Conservation (phyloP, 2,329 filamentous ascomycete genomes). For the Fusarium decemcellulare region DNA sequence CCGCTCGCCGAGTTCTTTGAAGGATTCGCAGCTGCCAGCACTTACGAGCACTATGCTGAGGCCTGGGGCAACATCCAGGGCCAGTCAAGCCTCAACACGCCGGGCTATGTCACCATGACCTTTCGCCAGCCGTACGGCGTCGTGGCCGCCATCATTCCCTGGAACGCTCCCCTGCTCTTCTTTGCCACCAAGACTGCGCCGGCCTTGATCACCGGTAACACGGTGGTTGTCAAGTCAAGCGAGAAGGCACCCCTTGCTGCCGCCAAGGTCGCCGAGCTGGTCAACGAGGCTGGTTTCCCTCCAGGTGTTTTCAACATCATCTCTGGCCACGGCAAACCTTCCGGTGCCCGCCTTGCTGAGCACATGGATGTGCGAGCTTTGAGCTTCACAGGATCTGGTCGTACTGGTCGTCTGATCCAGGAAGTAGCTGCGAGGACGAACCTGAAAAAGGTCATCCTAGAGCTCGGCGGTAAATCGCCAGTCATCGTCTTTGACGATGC, state of each 20-base stretch:
- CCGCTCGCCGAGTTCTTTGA: conserved; percentile 33
- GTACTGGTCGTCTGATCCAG: conserved; percentile 80
- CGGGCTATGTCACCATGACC: conserved; percentile 61
- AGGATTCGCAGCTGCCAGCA: conserved; percentile 56
- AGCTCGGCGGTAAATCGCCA: conserved; percentile 79
- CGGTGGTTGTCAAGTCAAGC: conserved; percentile 36
- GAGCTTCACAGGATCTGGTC: conserved; percentile 82
- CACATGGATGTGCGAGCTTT: conserved; percentile 81
- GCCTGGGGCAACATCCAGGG: conserved; percentile 59
- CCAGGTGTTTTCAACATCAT: conserved; percentile 82
- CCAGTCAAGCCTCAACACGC: conserved; percentile 62
- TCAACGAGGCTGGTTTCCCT: conserved; percentile 81
- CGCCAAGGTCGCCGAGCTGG: conserved; percentile 62
- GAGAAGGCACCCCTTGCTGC: conserved; percentile 39
- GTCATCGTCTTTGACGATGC: conserved; percentile 74
- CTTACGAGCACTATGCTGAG: conserved; percentile 59
- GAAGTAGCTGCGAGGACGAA: conserved; percentile 76
- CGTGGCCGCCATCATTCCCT: conserved; percentile 70
- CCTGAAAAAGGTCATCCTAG: conserved; percentile 75
- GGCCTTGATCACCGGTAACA: conserved; percentile 38
- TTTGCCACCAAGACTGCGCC: conserved; percentile 57
- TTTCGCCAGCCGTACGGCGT: conserved; percentile 67
- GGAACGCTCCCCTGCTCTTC: conserved; percentile 66
- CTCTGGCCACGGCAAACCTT: conserved; percentile 77
- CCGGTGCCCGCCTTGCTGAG: conserved; percentile 75